Percentiles rank a stretch among this genome's conserved stretches.
phyloP scores from a whole-genome alignment of 805 yeast species.

The Metschnikowia bowlesiae region DNA sequence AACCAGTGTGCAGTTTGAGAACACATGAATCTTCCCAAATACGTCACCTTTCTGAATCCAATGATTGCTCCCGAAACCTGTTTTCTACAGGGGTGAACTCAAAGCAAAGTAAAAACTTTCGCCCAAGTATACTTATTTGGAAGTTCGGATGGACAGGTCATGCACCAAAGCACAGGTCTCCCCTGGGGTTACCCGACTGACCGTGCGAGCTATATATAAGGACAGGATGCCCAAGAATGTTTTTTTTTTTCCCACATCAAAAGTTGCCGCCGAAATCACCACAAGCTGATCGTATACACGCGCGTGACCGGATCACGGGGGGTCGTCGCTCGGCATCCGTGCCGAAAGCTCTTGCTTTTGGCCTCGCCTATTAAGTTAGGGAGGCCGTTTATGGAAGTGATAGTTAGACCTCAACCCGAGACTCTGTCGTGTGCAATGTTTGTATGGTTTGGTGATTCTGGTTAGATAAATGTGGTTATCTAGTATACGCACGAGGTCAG shows the following conservation, averaged over 20 bases:
- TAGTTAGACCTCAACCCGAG: conserved; percentile 12
- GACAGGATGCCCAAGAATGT: background rate
- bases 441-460: conserved; percentile 22
- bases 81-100: too few relatives aligned
- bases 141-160: background rate
- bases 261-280: conserved; percentile 37
- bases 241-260: conserved; percentile 19
- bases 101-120: too few relatives aligned
- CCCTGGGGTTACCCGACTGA: conserved; percentile 13
- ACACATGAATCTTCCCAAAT: too few relatives aligned
- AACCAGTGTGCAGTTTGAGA: too few relatives aligned
- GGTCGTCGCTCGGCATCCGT: conserved; percentile 18
- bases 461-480: conserved; percentile 40
- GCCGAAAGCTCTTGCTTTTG: conserved; percentile 20
- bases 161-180: background rate
- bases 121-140: too few relatives aligned
- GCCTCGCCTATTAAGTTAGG: conserved; percentile 41
- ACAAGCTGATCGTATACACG: conserved; percentile 25
- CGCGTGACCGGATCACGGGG: conserved; percentile 9
- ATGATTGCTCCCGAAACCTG: too few relatives aligned
- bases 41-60: too few relatives aligned
- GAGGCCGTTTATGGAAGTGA: conserved; percentile 20
- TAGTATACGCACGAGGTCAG: conserved; percentile 36
- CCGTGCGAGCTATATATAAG: conserved; percentile 5
- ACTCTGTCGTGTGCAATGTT: conserved; percentile 9